These are phyloP conservation scores for Yamadazyma takamatsuzukensis DNA, from an alignment of 805 yeast species.

Conservation along the genomic window DNA sequence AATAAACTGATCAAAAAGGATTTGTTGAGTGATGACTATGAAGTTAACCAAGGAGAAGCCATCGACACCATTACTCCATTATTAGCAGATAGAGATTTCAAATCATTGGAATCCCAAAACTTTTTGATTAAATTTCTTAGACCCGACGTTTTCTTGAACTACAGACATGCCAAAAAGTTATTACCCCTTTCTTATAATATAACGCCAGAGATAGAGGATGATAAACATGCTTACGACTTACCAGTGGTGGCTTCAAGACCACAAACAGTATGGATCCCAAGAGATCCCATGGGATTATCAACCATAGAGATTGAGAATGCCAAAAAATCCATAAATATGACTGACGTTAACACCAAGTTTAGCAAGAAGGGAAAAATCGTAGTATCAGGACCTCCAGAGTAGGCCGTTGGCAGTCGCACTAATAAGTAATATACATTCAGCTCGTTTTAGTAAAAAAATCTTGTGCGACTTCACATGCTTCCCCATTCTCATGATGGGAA, in stretches of 20 bases:
- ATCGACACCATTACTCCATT: conserved; percentile 42
- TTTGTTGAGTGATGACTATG: conserved; percentile 11
- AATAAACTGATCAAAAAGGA: conserved; percentile 19
- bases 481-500: too few relatives aligned
- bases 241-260: conserved; percentile 69
- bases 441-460: too few relatives aligned
- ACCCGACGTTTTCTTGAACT: conserved; percentile 60
- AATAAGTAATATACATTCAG: too few relatives aligned
- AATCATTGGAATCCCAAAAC: conserved; percentile 32
- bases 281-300: conserved; percentile 83
- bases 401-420: not conserved
- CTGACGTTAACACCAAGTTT: conserved; percentile 66
- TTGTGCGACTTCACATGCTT: too few relatives aligned
- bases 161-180: conserved; percentile 27
- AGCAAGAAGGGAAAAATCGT: conserved; percentile 28
- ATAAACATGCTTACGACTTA: conserved; percentile 64
- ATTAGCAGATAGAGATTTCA: conserved; percentile 64
- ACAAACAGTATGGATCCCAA: conserved; percentile 90
- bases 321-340: conserved; percentile 51
- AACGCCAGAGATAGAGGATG: conserved; percentile 39
- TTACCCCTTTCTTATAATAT: conserved; percentile 34
- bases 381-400: conserved; percentile 31
- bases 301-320: conserved; percentile 53
- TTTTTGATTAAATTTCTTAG: conserved; percentile 46
- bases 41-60: conserved; percentile 11